Percentiles rank a stretch among this genome's conserved stretches.
Evolutionary conservation across 371 early-diverging fungal genomes (phyloP).

Genomic region (Coemansia sp.): DNA sequence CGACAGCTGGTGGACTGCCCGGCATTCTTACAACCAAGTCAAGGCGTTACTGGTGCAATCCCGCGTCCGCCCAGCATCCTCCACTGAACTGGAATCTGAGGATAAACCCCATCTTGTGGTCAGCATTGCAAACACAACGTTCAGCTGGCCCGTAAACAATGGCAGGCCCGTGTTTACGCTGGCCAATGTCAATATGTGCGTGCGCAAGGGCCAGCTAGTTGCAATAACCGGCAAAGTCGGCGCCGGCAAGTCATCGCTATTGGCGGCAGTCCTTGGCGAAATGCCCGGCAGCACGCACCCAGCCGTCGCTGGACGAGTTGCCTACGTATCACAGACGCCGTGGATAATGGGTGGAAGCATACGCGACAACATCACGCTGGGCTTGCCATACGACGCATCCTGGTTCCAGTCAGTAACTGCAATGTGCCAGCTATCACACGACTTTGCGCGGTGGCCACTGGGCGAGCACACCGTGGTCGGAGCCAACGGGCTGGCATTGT

Average conservation of each 20-base stretch:
- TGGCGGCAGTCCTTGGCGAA: constrained; percentile 87
- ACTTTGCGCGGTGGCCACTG: constrained; percentile 64
- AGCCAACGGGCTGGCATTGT: constrained; percentile 83
- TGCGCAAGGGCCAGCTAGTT: constrained; percentile 60
- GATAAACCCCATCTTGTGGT: neutral
- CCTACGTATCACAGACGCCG: constrained; percentile 86
- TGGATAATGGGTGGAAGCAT: constrained; percentile 94
- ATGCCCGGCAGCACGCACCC: constrained; percentile 55
- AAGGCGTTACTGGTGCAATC: neutral
- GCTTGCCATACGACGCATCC: constrained; percentile 67
- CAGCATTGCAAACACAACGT: constrained; percentile 2
- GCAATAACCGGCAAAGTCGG: constrained; percentile 88
- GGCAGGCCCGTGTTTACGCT: neutral
- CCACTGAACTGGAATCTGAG: neutral
- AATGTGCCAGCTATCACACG: constrained; percentile 64
- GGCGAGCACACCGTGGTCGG: constrained; percentile 92
- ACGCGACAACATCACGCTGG: constrained; percentile 90
- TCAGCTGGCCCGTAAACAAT: constrained; percentile 2
- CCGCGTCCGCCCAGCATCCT: neutral
- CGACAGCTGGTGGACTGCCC: constrained; percentile 41
- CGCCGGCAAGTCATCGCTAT: constrained; percentile 82
- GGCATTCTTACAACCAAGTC: constrained; percentile 20
- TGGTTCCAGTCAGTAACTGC: constrained; percentile 64
- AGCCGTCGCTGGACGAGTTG: constrained; percentile 69
- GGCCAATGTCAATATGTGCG: neutral